These are phyloP conservation scores for Pseudogymnoascus sp. DNA, from an alignment of 2,329 filamentous ascomycete genomes.

Conservation along the genomic window DNA sequence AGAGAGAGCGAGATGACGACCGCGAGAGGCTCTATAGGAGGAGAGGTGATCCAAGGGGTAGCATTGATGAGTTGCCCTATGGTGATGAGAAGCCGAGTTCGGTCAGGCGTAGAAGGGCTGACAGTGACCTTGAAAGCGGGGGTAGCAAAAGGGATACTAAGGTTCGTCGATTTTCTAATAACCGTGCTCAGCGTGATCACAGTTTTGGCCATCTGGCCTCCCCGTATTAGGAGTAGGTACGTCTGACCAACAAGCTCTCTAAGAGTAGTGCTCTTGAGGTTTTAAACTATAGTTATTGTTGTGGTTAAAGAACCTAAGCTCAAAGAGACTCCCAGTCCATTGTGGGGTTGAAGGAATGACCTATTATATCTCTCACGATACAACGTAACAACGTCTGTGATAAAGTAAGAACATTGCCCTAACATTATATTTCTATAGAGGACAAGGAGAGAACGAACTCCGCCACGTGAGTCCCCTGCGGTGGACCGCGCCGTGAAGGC, in stretches of 20 bases:
- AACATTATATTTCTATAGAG: constrained; percentile 35
- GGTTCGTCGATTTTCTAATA: constrained; percentile 28
- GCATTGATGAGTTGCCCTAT: constrained; percentile 84
- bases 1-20: constrained; percentile 81
- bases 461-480: constrained; percentile 44
- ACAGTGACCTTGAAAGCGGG: constrained; percentile 62
- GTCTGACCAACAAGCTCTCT: neutral
- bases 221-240: neutral
- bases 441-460: constrained; percentile 47
- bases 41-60: constrained; percentile 65
- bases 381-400: constrained; percentile 23
- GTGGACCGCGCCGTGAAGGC: constrained; percentile 49
- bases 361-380: neutral
- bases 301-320: neutral
- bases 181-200: neutral
- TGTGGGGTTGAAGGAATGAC: neutral
- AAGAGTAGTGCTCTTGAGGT: neutral
- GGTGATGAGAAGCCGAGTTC: constrained; percentile 61
- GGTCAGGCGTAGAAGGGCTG: constrained; percentile 67
- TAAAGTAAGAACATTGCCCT: constrained; percentile 4
- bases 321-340: neutral
- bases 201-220: neutral
- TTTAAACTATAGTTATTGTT: neutral
- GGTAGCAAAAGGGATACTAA: constrained; percentile 57
- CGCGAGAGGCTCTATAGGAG: constrained; percentile 82